Evolutionary conservation across 495 filamentous ascomycete species (phyloP).

Genomic region (Collariella sp.): DNA sequence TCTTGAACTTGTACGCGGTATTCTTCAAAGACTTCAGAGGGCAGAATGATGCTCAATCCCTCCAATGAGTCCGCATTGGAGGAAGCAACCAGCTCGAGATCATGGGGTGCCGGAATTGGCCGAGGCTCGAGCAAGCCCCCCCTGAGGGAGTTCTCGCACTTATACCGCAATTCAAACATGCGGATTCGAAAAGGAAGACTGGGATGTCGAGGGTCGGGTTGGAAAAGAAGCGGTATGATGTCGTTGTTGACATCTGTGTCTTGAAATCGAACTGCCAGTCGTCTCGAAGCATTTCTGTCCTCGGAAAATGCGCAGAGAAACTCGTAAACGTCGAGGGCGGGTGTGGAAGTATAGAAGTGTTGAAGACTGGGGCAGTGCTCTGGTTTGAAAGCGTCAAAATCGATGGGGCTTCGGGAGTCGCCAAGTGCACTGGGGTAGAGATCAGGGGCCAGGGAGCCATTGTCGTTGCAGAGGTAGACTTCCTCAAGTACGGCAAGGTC

Average conservation of each 20-base stretch:
- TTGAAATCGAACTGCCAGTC: not conserved
- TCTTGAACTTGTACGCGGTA: not conserved
- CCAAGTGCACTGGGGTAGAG: no score
- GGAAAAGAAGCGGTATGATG: not conserved
- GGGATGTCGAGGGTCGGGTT: not conserved
- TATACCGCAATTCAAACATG: no score
- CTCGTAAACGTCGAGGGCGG: not conserved
- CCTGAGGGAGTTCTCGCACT: no score
- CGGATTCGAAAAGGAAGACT: not conserved
- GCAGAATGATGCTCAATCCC: not conserved
- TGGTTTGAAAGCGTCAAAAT: not conserved
- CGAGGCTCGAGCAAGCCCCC: not conserved
- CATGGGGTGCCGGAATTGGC: not conserved
- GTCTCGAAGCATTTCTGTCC: not conserved
- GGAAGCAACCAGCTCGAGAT: not conserved
- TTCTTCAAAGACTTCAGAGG: not conserved
- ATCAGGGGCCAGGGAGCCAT: no score
- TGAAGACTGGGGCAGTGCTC: not conserved
- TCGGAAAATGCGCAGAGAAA: not conserved
- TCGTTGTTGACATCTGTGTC: no score
- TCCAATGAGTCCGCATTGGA: not conserved
- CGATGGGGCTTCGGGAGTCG: no score
- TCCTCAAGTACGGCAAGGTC: no score
- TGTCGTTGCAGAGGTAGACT: no score
- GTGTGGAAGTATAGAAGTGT: not conserved